Base-by-base conservation (phyloP, 345 rosid species). In the Rhodamnia rubescens region DNA sequence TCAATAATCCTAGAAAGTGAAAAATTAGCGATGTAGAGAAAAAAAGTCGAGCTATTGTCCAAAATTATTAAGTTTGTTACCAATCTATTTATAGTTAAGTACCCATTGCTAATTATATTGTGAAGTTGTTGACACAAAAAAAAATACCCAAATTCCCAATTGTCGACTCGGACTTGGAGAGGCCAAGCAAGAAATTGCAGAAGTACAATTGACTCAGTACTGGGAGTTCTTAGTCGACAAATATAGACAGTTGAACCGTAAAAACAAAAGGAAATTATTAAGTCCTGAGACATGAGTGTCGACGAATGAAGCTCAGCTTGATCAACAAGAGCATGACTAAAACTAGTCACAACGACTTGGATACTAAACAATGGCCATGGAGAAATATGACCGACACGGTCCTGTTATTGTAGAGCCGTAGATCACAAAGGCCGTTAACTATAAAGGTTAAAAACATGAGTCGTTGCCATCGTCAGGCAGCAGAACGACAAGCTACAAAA, bases 401-500 rank as follows among this genome's bases (percentile, higher is more conserved):
- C 0, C 2, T 22, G 0, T 55, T 22, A 22, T 55, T 21, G 0
- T 55, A 0, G 1, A 55, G n/a, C n/a, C 59, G 12, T 22, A 55
- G 59, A 55, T 55, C 59, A 55, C 0, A 22, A 12, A 55, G 12
- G 59, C n/a, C 59, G 22, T 0, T 55, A 22, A 22, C 59, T 1
- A 22, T 22, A 9, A 55, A 22, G n/a, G 11, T 55, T n/a, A n/a
- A 55, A 55, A 55, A 55, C 11, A 55, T 55, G 8, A 12, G 59
- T 55, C n/a, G 22, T 21, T 22, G 59, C 12, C 0, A 4, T 5
- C 59, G n/a, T 4, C 0, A 55, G n/a, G 2, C 8, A 55, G 0
- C 22, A n/a, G 59, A 55, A 4, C 1, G 11, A 22, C n/a, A 22
- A 55, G n/a, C 5, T 21, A 11, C n/a, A 55, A 12, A 55, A 54